These are phyloP conservation scores for Claviceps monticola DNA, from an alignment of 2,329 filamentous ascomycete genomes.

Conservation along the genomic window DNA sequence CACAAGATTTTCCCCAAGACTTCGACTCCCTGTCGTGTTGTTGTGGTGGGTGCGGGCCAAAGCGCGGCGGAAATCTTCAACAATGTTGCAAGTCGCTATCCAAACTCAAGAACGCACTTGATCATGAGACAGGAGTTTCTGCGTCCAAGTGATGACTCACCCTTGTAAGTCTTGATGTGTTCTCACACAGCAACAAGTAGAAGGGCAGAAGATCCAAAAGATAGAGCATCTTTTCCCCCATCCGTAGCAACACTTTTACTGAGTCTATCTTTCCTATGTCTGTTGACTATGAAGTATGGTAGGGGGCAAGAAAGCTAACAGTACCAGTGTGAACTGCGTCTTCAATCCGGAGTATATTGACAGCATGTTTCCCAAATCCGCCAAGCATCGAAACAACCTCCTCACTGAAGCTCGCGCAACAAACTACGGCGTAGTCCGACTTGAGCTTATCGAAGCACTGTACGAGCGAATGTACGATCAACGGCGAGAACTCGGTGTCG, in stretches of 20 bases:
- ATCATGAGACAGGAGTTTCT: constrained; percentile 75
- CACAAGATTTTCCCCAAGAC: constrained; percentile 43
- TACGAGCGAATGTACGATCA: constrained; percentile 85
- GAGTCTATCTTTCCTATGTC: background rate
- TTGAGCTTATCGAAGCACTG: constrained; percentile 78
- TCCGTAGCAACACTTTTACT: too few relatives aligned
- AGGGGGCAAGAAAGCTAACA: background rate
- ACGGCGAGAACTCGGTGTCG: constrained; percentile 51
- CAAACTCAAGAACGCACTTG: constrained; percentile 62
- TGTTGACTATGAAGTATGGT: background rate
- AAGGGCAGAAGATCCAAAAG: background rate
- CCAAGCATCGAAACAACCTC: constrained; percentile 44
- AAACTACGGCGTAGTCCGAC: constrained; percentile 87
- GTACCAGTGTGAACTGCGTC: constrained; percentile 72
- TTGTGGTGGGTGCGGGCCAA: constrained; percentile 80
- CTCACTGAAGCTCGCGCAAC: constrained; percentile 64
- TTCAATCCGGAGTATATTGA: constrained; percentile 85
- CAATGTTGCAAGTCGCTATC: constrained; percentile 70
- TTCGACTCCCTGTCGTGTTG: constrained; percentile 53
- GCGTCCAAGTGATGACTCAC: constrained; percentile 85
- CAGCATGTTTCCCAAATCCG: constrained; percentile 54
- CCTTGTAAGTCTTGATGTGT: constrained; percentile 52
- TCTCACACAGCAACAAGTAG: background rate
- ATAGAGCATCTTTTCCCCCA: background rate
- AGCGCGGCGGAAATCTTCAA: constrained; percentile 92